A percentile compares a stretch with the other conserved stretches of the same genome.
These are phyloP conservation scores for Astrothelium subdiscretum DNA, from an alignment of 495 filamentous ascomycete genomes.

Conservation along the genomic window DNA sequence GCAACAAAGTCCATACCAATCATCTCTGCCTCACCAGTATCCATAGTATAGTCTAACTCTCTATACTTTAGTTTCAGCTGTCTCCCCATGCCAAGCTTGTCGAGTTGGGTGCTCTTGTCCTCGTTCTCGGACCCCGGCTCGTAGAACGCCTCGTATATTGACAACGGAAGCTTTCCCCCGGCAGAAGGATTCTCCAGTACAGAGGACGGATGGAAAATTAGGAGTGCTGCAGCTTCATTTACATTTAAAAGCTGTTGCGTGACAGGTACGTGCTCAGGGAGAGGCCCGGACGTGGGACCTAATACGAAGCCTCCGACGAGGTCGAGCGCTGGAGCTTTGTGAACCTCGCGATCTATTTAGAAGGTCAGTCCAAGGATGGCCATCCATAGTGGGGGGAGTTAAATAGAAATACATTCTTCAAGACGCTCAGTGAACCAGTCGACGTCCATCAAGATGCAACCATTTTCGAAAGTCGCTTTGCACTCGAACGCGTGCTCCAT, in stretches of 20 bases:
- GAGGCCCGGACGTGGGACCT: slow-evolving; percentile 59
- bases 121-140: slow-evolving; percentile 46
- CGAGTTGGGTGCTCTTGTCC: slow-evolving; percentile 32
- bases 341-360: slow-evolving; percentile 43
- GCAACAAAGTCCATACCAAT: slow-evolving; percentile 89
- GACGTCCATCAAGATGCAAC: slow-evolving; percentile 43
- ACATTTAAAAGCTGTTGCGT: slow-evolving; percentile 57
- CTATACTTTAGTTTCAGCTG: slow-evolving; percentile 60
- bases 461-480: slow-evolving; percentile 37
- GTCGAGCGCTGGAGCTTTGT: slow-evolving; percentile 71
- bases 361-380: not conserved
- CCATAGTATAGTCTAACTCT: slow-evolving; percentile 73
- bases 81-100: slow-evolving; percentile 62
- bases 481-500: slow-evolving; percentile 90
- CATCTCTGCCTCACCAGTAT: slow-evolving; percentile 95
- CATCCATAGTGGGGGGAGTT: not conserved
- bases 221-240: slow-evolving; percentile 79
- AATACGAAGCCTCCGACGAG: slow-evolving; percentile 95
- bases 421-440: slow-evolving; percentile 70
- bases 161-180: slow-evolving; percentile 74
- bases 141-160: slow-evolving; percentile 77
- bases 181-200: slow-evolving; percentile 36
- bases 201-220: slow-evolving; percentile 66
- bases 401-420: slow-evolving; percentile 56
- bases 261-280: slow-evolving; percentile 52